phyloP scores from a whole-genome alignment of 495 filamentous ascomycete genomes.

The Hyaloscypha finlandica region DNA sequence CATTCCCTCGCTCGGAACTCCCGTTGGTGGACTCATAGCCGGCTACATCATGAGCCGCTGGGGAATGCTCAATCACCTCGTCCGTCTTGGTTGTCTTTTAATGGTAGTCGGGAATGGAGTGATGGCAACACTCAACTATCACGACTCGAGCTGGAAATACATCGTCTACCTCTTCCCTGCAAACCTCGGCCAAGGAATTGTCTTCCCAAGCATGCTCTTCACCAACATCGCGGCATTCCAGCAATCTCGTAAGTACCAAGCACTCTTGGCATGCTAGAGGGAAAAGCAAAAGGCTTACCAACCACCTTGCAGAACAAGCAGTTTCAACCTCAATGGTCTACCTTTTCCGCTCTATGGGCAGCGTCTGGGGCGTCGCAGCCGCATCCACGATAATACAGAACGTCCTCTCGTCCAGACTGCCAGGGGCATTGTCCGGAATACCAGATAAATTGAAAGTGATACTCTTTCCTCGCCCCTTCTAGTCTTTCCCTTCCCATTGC shows the following conservation, averaged over 20 bases:
- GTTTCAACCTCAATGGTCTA: conserved; percentile 63
- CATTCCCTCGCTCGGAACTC: conserved; percentile 63
- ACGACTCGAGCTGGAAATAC: conserved; percentile 64
- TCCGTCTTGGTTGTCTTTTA: conserved; percentile 54
- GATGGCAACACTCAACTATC: conserved; percentile 55
- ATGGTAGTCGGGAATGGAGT: conserved; percentile 63
- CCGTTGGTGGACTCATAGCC: conserved; percentile 60
- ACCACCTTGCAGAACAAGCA: conserved; percentile 53
- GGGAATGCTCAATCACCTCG: conserved; percentile 57
- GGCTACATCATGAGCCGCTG: conserved; percentile 67
- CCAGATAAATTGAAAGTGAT: conserved; percentile 69
- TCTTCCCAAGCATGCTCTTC: conserved; percentile 64
- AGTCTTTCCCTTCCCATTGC: conserved; percentile 29
- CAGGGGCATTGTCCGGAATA: conserved; percentile 58
- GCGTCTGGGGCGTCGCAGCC: conserved; percentile 64
- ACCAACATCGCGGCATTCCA: conserved; percentile 64
- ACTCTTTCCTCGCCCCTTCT: conserved; percentile 36
- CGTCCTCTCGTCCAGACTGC: conserved; percentile 57
- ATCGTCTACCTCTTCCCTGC: conserved; percentile 63
- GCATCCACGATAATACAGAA: conserved; percentile 66
- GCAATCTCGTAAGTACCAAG: conserved; percentile 51
- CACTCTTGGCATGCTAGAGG: neutral
- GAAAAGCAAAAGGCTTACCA: neutral
- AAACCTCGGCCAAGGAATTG: conserved; percentile 64
- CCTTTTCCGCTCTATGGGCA: conserved; percentile 63